Percentiles rank a stretch among this genome's conserved stretches.
These are phyloP conservation scores for Suillus luteus DNA, from an alignment of 768 basidiomycete genomes.

Conservation along the genomic window DNA sequence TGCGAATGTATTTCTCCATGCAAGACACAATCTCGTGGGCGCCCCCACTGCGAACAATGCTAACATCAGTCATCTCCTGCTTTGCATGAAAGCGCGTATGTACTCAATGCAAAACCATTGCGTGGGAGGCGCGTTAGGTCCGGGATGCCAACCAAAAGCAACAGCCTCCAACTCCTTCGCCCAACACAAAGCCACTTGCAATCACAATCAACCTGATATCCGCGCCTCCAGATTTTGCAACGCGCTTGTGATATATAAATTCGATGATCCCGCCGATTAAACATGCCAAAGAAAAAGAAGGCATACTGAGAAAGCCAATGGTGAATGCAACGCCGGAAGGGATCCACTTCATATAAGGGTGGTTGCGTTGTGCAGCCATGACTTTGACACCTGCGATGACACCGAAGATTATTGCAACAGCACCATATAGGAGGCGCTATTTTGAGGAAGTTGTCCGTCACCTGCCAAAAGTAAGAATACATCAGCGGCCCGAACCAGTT, in stretches of 20 bases:
- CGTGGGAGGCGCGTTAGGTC: too few relatives aligned
- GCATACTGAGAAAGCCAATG: constrained; percentile 94
- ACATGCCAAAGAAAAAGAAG: constrained; percentile 90
- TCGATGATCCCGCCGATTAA: constrained; percentile 87
- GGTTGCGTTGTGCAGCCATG: constrained; percentile 48
- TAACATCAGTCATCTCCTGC: too few relatives aligned
- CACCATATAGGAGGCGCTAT: constrained; percentile 78
- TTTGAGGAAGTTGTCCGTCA: constrained; percentile 79
- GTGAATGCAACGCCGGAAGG: constrained; percentile 95
- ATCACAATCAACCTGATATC: constrained; percentile 82
- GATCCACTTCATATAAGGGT: constrained; percentile 69
- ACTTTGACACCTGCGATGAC: constrained; percentile 68
- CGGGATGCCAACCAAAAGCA: too few relatives aligned
- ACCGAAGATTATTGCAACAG: constrained; percentile 69
- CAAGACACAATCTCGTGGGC: too few relatives aligned
- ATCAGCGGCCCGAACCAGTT: background rate
- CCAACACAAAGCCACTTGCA: constrained; percentile 94
- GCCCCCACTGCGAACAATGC: too few relatives aligned
- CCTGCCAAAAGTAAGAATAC: constrained; percentile 44
- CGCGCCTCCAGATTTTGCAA: constrained; percentile 48
- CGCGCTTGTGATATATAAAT: constrained; percentile 59
- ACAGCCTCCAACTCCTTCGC: constrained; percentile 69
- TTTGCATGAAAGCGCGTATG: too few relatives aligned
- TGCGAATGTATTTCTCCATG: too few relatives aligned
- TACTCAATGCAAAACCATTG: too few relatives aligned